Percentiles rank a stretch among this genome's conserved stretches.
phyloP scores from a whole-genome alignment of 73 alveolate species.

The Tetrahymena elliotti region DNA sequence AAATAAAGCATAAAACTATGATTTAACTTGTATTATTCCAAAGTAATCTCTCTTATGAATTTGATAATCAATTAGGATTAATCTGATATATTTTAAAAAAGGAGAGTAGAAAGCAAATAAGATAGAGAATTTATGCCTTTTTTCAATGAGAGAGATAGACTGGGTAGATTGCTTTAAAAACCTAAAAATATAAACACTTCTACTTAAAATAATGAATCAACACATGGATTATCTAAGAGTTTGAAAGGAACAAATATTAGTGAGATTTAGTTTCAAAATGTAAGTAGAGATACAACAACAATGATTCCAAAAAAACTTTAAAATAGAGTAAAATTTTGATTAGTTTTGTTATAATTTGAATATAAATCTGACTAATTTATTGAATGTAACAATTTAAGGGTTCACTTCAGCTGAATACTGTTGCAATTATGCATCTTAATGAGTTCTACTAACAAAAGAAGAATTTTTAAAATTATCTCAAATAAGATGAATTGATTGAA shows the following conservation, averaged over 20 bases:
- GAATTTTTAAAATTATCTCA: background rate
- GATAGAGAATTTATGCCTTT: background rate
- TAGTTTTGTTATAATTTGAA: no score
- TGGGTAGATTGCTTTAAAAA: background rate
- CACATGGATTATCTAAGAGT: background rate
- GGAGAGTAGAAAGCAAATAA: background rate
- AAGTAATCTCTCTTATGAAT: background rate
- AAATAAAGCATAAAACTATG: background rate
- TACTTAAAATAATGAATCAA: background rate
- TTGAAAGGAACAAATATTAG: background rate
- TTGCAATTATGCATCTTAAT: background rate
- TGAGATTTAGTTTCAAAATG: background rate
- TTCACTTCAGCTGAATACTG: background rate
- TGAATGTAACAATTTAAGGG: background rate
- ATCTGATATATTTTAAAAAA: background rate
- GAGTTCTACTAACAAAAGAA: background rate
- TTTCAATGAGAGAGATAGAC: background rate
- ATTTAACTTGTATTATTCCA: background rate
- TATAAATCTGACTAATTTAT: no score
- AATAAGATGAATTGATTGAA: background rate
- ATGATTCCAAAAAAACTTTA: background rate
- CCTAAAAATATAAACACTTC: background rate
- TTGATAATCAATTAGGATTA: background rate
- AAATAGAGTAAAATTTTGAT: background rate
- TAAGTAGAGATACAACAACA: background rate